These are phyloP conservation scores for Melampsora abietis-canadensis DNA, from an alignment of 1,284 basidiomycete species.

Conservation along the genomic window DNA sequence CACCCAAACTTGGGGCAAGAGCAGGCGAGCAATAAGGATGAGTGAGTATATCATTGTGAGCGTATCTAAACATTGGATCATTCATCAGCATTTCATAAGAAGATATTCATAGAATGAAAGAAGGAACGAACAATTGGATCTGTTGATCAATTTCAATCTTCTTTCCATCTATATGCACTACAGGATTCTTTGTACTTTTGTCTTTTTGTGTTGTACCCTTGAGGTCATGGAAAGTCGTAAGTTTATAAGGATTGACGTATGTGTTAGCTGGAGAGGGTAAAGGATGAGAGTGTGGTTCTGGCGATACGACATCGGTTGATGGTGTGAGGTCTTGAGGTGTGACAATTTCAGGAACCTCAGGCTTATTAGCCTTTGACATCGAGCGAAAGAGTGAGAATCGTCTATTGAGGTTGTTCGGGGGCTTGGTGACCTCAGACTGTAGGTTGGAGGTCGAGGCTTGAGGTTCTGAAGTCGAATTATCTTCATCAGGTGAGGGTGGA, in stretches of 20 bases:
- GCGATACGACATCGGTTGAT: neutral
- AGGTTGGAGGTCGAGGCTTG: neutral
- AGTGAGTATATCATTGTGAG: constrained; percentile 73
- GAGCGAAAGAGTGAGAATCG: neutral
- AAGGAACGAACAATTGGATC: constrained; percentile 43
- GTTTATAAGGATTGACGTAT: constrained; percentile 23
- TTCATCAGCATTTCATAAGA: neutral
- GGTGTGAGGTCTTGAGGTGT: neutral
- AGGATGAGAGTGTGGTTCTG: neutral
- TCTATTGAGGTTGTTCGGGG: neutral
- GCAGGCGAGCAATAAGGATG: constrained; percentile 83
- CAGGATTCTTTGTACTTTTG: constrained; percentile 15
- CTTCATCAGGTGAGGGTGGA: constrained; percentile 59
- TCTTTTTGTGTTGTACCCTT: constrained; percentile 33
- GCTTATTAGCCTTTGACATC: neutral
- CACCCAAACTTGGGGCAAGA: constrained; percentile 74
- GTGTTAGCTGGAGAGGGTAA: constrained; percentile 1
- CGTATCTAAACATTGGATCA: constrained; percentile 57
- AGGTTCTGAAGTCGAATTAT: constrained; percentile 5
- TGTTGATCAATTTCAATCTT: constrained; percentile 45
- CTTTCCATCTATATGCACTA: constrained; percentile 45
- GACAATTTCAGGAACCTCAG: neutral
- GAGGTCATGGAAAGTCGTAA: constrained; percentile 32
- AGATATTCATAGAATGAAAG: constrained; percentile 31
- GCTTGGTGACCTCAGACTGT: neutral